Evolutionary conservation across 164 flowering plant species (phyloP).

Genomic region (Tinospora cordifolia): DNA sequence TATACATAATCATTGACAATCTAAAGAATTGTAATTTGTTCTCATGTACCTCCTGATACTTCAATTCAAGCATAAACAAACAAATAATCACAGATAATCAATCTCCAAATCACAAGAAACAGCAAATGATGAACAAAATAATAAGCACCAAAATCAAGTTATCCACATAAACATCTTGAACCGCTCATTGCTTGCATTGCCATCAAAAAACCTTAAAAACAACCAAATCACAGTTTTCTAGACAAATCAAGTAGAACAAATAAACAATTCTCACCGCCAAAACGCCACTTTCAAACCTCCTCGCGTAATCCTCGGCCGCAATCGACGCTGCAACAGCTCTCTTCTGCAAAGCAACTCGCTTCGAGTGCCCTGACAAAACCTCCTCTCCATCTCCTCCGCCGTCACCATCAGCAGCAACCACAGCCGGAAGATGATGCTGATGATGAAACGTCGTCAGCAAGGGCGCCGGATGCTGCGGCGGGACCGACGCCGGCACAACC

Average conservation of each 20-base stretch:
- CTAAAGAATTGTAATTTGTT: too few species aligned
- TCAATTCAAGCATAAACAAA: background rate
- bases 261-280: slow-evolving; percentile 30
- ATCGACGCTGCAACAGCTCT: slow-evolving; percentile 60
- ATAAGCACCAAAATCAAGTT: too few species aligned
- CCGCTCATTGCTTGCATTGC: too few species aligned
- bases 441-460: too few species aligned
- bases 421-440: too few species aligned
- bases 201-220: background rate
- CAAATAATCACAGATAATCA: background rate
- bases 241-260: background rate
- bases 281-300: slow-evolving; percentile 69
- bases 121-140: too few species aligned
- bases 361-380: slow-evolving; percentile 50
- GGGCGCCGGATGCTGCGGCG: slow-evolving; percentile 18
- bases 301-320: slow-evolving; percentile 74
- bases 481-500: slow-evolving; percentile 30
- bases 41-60: background rate
- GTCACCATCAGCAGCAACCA: slow-evolving; percentile 3
- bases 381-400: slow-evolving; percentile 30
- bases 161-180: too few species aligned
- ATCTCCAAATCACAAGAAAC: background rate
- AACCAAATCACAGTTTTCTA: background rate
- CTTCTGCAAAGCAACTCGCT: slow-evolving; percentile 64
- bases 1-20: too few species aligned